These are phyloP conservation scores for Thielaviopsis populi DNA, from an alignment of 2,329 filamentous ascomycete genomes.

Conservation along the genomic window DNA sequence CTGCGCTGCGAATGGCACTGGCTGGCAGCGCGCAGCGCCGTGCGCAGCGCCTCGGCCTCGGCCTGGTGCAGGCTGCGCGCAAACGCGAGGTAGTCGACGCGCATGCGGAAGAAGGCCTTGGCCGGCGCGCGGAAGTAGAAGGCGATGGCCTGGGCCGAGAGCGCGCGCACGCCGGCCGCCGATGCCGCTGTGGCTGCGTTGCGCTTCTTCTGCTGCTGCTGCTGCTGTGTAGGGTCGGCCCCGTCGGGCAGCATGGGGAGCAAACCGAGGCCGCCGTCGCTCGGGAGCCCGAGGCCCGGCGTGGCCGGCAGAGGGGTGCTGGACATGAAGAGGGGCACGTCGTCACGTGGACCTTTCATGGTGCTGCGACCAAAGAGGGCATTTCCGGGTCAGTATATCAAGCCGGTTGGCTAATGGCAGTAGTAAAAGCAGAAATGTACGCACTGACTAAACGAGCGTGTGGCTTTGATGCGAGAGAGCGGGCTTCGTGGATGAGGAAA, in stretches of 20 bases:
- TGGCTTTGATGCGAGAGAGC: background rate
- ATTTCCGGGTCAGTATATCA: background rate
- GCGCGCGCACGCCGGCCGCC: constrained; percentile 66
- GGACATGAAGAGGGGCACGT: constrained; percentile 1
- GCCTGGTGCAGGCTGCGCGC: constrained; percentile 26
- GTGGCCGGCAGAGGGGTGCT: background rate
- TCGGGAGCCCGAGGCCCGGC: background rate
- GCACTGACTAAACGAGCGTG: constrained; percentile 6
- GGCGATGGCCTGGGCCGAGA: constrained; percentile 69
- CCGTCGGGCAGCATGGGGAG: constrained; percentile 27
- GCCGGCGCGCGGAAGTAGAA: constrained; percentile 88
- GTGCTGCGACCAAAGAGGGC: background rate
- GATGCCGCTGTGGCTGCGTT: constrained; percentile 58
- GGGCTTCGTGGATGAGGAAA: background rate
- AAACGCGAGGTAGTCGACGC: constrained; percentile 66
- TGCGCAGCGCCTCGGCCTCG: constrained; percentile 21
- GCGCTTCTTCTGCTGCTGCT: constrained; percentile 1
- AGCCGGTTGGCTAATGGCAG: background rate
- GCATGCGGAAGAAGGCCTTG: constrained; percentile 80
- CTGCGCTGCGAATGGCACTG: background rate
- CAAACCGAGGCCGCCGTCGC: constrained; percentile 31
- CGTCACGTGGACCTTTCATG: background rate
- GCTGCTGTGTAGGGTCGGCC: constrained; percentile 31
- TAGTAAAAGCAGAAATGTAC: background rate
- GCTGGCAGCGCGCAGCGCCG: constrained; percentile 17